Percentiles rank a stretch among this genome's conserved stretches.
Conservation (phyloP, 805 yeast genomes). For the Metschnikowia lachancei region DNA sequence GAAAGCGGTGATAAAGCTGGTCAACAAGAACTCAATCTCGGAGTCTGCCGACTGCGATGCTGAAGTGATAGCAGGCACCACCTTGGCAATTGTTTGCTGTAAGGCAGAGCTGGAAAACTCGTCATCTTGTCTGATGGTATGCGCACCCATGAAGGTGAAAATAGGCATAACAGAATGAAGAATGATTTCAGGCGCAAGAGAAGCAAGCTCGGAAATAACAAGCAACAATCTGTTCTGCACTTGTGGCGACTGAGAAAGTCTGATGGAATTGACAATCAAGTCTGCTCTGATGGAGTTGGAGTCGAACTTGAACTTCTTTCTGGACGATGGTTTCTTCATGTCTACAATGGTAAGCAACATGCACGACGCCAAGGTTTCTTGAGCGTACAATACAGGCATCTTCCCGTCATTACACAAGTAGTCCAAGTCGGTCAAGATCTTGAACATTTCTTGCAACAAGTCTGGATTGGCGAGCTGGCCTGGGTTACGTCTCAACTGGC, state of each 20-base stretch:
- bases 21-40: conserved; percentile 78
- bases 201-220: conserved; percentile 83
- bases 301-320: conserved; percentile 43
- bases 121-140: conserved; percentile 93
- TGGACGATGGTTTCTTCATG: conserved; percentile 38
- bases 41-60: conserved; percentile 47
- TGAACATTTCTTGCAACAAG: conserved; percentile 53
- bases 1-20: conserved; percentile 92
- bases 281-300: conserved; percentile 79
- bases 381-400: conserved; percentile 85
- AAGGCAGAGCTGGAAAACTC: conserved; percentile 91
- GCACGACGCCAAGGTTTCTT: conserved; percentile 85
- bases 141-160: conserved; percentile 98
- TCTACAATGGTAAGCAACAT: conserved; percentile 66
- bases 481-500: conserved; percentile 35
- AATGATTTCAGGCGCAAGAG: conserved; percentile 85
- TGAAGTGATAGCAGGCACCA: conserved; percentile 76
- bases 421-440: conserved; percentile 68
- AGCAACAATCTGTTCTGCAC: conserved; percentile 85
- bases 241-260: conserved; percentile 88
- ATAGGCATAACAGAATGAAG: conserved; percentile 99
- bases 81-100: conserved; percentile 84
- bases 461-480: conserved; percentile 39
- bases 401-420: conserved; percentile 89
- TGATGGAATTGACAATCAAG: conserved; percentile 82